These are phyloP conservation scores for Sphaerosporella brunnea DNA, from an alignment of 495 filamentous ascomycete genomes.

Conservation along the genomic window DNA sequence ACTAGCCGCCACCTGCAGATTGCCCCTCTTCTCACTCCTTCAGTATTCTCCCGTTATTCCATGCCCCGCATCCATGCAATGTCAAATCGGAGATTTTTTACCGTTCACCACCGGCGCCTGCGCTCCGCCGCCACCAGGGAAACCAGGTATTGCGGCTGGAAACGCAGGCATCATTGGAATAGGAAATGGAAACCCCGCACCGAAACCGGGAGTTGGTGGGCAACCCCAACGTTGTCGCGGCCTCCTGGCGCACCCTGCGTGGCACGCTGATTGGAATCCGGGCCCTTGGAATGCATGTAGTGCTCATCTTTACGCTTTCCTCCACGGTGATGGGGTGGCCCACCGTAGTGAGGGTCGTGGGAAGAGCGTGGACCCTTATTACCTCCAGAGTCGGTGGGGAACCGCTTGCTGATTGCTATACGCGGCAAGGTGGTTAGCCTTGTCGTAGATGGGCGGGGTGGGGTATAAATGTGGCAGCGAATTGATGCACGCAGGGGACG, in stretches of 20 bases:
- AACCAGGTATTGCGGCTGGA: constrained; percentile 7
- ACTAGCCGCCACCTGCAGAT: too few relatives aligned
- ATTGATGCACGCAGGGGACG: background rate
- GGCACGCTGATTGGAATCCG: constrained; percentile 19
- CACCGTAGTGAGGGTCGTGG: constrained; percentile 10
- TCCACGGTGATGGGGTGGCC: background rate
- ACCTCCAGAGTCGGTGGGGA: constrained; percentile 25
- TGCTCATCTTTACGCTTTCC: constrained; percentile 12
- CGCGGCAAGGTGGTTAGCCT: constrained; percentile 9
- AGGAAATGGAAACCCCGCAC: constrained; percentile 22
- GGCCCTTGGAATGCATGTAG: constrained; percentile 10
- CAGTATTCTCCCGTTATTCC: too few relatives aligned
- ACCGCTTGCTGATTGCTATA: constrained; percentile 26
- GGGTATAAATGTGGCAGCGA: constrained; percentile 1
- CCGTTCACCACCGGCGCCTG: constrained; percentile 1
- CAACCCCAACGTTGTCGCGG: constrained; percentile 23
- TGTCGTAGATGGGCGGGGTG: background rate
- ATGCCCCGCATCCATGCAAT: too few relatives aligned
- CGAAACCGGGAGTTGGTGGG: constrained; percentile 25
- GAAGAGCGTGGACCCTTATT: constrained; percentile 25
- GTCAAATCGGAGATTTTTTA: constrained; percentile 19
- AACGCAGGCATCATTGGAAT: constrained; percentile 22
- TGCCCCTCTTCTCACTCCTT: too few relatives aligned
- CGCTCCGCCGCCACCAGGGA: background rate
- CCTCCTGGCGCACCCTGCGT: constrained; percentile 4